Evolutionary conservation across 2,329 filamentous ascomycete genomes (phyloP).

Genomic region (Fusarium sp.): DNA sequence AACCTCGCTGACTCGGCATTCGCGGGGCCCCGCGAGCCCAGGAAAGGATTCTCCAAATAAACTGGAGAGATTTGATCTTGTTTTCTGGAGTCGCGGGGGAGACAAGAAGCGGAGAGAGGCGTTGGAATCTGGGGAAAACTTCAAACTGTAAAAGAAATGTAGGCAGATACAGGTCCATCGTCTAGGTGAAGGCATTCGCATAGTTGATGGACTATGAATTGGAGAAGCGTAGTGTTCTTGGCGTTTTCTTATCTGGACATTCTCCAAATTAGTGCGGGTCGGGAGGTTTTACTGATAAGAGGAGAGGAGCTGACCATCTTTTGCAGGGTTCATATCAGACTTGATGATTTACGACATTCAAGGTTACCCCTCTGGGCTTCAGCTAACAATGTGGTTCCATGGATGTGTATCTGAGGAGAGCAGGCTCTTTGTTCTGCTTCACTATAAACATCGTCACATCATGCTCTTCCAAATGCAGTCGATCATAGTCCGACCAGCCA

Average conservation of each 20-base stretch:
- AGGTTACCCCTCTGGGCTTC: not conserved
- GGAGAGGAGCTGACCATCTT: not conserved
- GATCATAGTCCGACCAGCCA: constrained; percentile 18
- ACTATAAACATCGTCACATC: constrained; percentile 3
- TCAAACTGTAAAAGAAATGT: not conserved
- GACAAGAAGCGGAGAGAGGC: not conserved
- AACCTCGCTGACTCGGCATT: constrained; percentile 21
- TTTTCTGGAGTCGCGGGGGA: constrained; percentile 37
- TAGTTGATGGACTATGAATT: constrained; percentile 21
- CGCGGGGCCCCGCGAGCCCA: constrained; percentile 43
- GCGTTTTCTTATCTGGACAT: constrained; percentile 34
- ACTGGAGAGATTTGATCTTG: constrained; percentile 32
- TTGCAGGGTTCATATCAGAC: constrained; percentile 13
- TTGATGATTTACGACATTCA: not conserved
- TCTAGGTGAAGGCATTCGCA: constrained; percentile 20
- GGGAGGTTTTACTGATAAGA: constrained; percentile 30
- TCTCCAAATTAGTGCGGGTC: constrained; percentile 34
- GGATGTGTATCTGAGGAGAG: not conserved
- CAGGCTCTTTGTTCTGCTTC: not conserved
- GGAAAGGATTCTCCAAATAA: constrained; percentile 21
- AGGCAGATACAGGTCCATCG: not conserved
- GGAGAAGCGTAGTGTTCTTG: constrained; percentile 21
- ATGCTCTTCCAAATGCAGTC: constrained; percentile 18
- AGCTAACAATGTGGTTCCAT: not conserved
- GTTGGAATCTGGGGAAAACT: constrained; percentile 24